Evolutionary conservation across 2,329 filamentous ascomycete species (phyloP).

Genomic region (Alternaria incomplexa): DNA sequence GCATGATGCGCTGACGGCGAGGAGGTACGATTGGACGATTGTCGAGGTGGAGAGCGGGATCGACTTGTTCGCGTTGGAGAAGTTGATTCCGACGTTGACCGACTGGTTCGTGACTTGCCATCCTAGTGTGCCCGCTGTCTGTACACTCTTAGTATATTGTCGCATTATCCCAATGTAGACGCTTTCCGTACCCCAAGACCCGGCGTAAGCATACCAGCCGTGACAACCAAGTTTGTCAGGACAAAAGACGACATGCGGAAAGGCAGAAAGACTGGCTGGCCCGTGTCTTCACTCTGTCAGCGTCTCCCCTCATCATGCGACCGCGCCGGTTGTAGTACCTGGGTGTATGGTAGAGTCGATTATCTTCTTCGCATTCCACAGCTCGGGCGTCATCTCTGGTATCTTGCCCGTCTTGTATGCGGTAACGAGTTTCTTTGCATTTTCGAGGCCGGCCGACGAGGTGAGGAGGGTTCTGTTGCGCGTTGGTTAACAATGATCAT

Average conservation of each 20-base stretch:
- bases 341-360: conserved; percentile 96
- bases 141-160: conserved; percentile 24
- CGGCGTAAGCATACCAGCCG: conserved; percentile 95
- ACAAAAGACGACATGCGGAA: conserved; percentile 98
- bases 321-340: conserved; percentile 61
- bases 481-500: not conserved
- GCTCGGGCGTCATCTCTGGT: conserved; percentile 80
- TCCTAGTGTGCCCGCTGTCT: conserved; percentile 82
- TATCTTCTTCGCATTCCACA: conserved; percentile 96
- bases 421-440: conserved; percentile 81
- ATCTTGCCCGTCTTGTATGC: conserved; percentile 87
- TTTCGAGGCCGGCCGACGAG: conserved; percentile 76
- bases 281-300: conserved; percentile 71
- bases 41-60: conserved; percentile 81
- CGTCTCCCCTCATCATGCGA: not conserved
- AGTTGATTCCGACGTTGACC: conserved; percentile 97
- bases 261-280: conserved; percentile 86
- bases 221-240: conserved; percentile 90
- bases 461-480: conserved; percentile 79
- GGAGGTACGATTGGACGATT: conserved; percentile 85
- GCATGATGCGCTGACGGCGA: conserved; percentile 92
- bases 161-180: not conserved
- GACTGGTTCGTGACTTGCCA: conserved; percentile 99
- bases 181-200: conserved; percentile 68
- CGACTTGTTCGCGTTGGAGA: conserved; percentile 96